Base-by-base conservation (phyloP, 805 yeast species). In the Ascoidea rubescens region DNA sequence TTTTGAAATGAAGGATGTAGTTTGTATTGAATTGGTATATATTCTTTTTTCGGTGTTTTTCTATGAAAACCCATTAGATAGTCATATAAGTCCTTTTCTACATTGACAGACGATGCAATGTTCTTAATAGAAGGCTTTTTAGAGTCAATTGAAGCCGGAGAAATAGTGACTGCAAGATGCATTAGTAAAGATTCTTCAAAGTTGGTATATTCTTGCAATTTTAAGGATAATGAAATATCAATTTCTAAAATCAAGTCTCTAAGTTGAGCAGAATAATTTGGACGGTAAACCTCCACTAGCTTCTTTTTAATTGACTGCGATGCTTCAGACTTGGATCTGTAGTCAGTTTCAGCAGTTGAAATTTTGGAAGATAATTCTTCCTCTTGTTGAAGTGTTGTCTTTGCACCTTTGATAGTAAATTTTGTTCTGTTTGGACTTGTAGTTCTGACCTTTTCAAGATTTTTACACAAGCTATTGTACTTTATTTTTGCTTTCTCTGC, bases 171-270 rank as follows among this genome's bases (percentile, higher is more conserved):
- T 31, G 97, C 98, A 17, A 86, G 75, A 61, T 90, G 89, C 69
- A 93, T 76, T 16, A 87, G 75, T 53, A 86, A 73, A 21, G 87
- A 86, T 67, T 91, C 98, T 51, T 82, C 78, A 74, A 87, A 84
- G 33, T 91, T 86, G 4, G 97, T 83, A 65, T 84, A 91, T 62
- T 89, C 88, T 60, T 87, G 91, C 52, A 93, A 71, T 66, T 91
- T 96, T 50, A 90, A 79, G 55, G 87, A 79, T 73, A 91, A 71
- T 7, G 97, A 98, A 49, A 87, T 80, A 66, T 93, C 98, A 62
- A 87, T 75, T 66, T 91, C 97, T 56, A 90, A 71, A 53, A 89
- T 81, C 56, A 88, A 71, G 62, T 86, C 83, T 62, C 82, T 85
- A 55, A 93, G 72, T 56, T 79, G 81, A 54, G 78, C 76, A 5